Evolutionary conservation across 106 monocot species (phyloP).

Genomic region (Vanilla planifolia): DNA sequence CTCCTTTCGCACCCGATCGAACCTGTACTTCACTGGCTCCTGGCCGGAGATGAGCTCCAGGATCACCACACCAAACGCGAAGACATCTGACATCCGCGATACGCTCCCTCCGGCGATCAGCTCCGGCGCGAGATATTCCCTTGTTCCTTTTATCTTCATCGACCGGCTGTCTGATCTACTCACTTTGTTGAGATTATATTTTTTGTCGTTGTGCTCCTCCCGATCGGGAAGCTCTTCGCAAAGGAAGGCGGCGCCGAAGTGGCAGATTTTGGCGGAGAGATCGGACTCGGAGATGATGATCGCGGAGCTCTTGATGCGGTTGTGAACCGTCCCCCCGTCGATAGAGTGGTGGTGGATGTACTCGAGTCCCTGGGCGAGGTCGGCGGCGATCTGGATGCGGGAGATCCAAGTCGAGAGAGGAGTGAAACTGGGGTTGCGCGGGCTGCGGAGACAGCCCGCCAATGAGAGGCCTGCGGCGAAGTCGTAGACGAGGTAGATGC

Average conservation of each 20-base stretch:
- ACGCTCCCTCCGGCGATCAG: conserved; percentile 29
- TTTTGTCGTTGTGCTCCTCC: no score
- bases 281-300: conserved; percentile 51
- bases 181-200: neutral
- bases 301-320: conserved; percentile 65
- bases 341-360: conserved; percentile 62
- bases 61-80: conserved; percentile 66
- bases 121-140: conserved; percentile 85
- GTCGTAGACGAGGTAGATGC: conserved; percentile 67
- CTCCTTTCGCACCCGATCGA: conserved; percentile 6
- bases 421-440: conserved; percentile 49
- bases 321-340: conserved; percentile 41
- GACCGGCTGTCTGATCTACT: conserved; percentile 16
- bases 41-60: conserved; percentile 75
- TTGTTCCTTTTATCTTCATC: conserved; percentile 51
- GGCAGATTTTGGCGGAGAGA: conserved; percentile 56
- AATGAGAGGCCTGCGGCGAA: conserved; percentile 42
- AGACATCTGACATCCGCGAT: conserved; percentile 68
- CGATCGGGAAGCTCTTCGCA: conserved; percentile 26
- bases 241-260: conserved; percentile 59
- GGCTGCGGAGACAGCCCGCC: conserved; percentile 48
- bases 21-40: conserved; percentile 37
- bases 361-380: conserved; percentile 56
- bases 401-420: conserved; percentile 57
- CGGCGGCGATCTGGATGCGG: conserved; percentile 50